phyloP scores from a whole-genome alignment of 345 rosid genomes.

The Microcos paniculata region DNA sequence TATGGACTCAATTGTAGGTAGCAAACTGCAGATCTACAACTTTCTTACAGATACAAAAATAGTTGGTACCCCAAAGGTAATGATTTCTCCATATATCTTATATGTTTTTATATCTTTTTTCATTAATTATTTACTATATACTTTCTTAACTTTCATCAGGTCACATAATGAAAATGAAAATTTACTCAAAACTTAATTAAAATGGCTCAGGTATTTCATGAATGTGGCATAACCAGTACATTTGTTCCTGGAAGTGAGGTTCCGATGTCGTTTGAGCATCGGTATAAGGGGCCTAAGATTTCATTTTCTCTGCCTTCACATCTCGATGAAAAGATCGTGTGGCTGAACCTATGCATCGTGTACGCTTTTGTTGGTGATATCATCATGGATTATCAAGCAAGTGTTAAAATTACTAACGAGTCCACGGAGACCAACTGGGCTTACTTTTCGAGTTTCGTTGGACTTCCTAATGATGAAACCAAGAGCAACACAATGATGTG shows the following conservation, averaged over 20 bases:
- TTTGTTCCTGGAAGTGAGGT: constrained; percentile 20
- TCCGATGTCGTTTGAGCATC: constrained; percentile 4
- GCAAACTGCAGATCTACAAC: background rate
- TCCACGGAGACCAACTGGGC: background rate
- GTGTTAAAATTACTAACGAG: constrained; percentile 3
- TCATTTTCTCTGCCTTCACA: background rate
- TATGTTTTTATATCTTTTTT: too few relatives aligned
- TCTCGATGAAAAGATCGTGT: background rate
- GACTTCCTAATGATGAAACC: constrained; percentile 3
- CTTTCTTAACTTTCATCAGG: too few relatives aligned
- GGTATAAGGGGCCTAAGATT: background rate
- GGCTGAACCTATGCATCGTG: background rate
- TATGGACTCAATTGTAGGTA: background rate
- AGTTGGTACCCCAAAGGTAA: constrained; percentile 16
- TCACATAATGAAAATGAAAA: too few relatives aligned
- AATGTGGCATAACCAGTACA: constrained; percentile 22
- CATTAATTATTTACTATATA: too few relatives aligned
- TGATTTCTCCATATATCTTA: too few relatives aligned
- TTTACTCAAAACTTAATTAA: too few relatives aligned
- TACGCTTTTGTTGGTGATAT: background rate
- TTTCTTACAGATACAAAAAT: constrained; percentile 2
- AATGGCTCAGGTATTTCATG: constrained; percentile 14
- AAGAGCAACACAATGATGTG: background rate
- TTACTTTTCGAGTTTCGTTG: constrained; percentile 18
- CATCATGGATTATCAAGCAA: background rate